Evolutionary conservation across 345 rosid species (phyloP).

Genomic region (Lagerstroemia speciosa): DNA sequence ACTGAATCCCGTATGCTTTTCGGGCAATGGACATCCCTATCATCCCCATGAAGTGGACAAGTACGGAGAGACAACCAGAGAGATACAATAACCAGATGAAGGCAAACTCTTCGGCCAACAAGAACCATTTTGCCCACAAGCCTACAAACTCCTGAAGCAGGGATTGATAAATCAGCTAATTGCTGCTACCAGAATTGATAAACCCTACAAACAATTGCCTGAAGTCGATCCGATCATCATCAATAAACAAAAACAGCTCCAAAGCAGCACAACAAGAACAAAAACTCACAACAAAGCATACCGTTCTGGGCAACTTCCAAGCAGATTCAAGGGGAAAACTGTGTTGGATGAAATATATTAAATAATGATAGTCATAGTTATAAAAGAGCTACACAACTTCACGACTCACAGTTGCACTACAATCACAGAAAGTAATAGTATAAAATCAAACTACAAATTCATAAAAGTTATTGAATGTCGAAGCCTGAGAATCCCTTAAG

Average conservation of each 20-base stretch:
- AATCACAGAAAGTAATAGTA: no score
- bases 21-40: slow-evolving; percentile 46
- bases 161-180: not conserved
- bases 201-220: not conserved
- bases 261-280: not conserved
- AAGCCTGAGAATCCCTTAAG: no score
- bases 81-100: not conserved
- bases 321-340: not conserved
- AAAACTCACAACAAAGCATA: not conserved
- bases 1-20: slow-evolving; percentile 23
- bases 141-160: not conserved
- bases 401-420: no score
- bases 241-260: not conserved
- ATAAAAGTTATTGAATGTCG: no score
- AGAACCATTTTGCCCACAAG: not conserved
- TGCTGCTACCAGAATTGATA: not conserved
- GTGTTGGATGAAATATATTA: no score
- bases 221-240: not conserved
- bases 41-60: slow-evolving; percentile 27
- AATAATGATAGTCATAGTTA: no score
- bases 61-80: slow-evolving; percentile 30
- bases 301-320: not conserved
- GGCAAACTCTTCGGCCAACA: not conserved
- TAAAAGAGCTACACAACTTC: no score
- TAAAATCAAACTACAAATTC: no score